Base-by-base conservation (phyloP, 2,329 filamentous ascomycete species). In the Pseudogymnoascus sp. region DNA sequence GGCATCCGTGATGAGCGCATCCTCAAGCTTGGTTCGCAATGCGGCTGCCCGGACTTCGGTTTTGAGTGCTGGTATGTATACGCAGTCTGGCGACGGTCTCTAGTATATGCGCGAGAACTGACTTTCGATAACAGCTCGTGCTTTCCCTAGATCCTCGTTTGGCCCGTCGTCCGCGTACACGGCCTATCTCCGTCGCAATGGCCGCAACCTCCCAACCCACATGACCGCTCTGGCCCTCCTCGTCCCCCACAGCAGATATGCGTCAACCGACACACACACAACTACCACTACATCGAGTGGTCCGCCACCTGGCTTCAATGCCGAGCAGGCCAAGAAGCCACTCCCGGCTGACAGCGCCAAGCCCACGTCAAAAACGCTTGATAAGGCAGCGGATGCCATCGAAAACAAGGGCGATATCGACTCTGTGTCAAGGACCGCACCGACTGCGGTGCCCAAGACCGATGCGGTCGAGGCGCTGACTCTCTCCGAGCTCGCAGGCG, bases 231-330 rank as follows among this genome's bases (percentile, higher is more conserved):
- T 85, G 68, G 83, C 84, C 53, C 77, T 87, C 37, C 74, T 87
- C 64, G 78, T 87, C 62, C 84, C 84, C 16, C 72, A 79, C 64
- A 28, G 14, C 43, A 82, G 85, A 71, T 75, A 75, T 69, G 77
- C 86, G 69, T 79, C 82, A 56, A 88, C 85, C 69, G 84, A 87
- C 64, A 81, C 83, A 66, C 83, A 85, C 73, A 50, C 43, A 50
- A 50, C 43, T 4, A 50, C 43, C 10, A 28, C 43, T 14, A 78
- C 79, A 63, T 75, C 81, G 61, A 77, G 80, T 65, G 83, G 81
- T 62, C 88, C 87, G 26, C 88, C 88, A 62, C 88, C 88, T 31
- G 87, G 88, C 37, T 90, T 90, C 78, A 89, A 89, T 74, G 78
- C 86, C 22, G 82, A 88, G 68, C 78, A 88, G 74, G 87, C 88